Evolutionary conservation across 2,329 filamentous ascomycete species (phyloP).

Genomic region (Fusarium sp.): DNA sequence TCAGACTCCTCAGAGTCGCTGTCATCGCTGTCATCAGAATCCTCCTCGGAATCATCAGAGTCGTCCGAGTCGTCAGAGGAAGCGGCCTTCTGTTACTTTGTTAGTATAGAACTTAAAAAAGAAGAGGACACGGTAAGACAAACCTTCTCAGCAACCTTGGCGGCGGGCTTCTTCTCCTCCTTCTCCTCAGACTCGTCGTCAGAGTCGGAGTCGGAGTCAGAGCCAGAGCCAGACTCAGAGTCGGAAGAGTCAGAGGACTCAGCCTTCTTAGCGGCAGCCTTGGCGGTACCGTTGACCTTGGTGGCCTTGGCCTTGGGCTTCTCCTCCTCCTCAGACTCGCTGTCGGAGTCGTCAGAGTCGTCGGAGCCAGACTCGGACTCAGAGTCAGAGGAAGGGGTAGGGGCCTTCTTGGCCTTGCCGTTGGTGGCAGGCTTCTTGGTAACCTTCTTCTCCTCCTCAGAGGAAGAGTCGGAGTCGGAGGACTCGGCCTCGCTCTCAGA

Average conservation of each 20-base stretch:
- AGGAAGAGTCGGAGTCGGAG: slow-evolving; percentile 47
- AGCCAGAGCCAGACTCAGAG: slow-evolving; percentile 48
- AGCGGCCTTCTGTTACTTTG: slow-evolving; percentile 40
- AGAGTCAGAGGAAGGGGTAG: slow-evolving; percentile 42
- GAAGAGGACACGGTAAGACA: slow-evolving; percentile 15
- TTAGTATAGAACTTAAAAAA: slow-evolving; percentile 19
- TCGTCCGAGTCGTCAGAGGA: slow-evolving; percentile 45
- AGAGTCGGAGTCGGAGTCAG: slow-evolving; percentile 42
- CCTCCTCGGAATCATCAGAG: slow-evolving; percentile 49
- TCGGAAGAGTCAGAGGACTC: slow-evolving; percentile 46
- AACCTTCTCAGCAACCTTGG: slow-evolving; percentile 49
- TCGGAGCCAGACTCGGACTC: slow-evolving; percentile 47
- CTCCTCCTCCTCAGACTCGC: slow-evolving; percentile 48
- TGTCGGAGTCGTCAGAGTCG: slow-evolving; percentile 48
- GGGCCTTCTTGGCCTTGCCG: slow-evolving; percentile 45
- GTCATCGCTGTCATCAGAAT: slow-evolving; percentile 43
- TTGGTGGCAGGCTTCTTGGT: slow-evolving; percentile 49
- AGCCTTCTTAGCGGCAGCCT: slow-evolving; percentile 38
- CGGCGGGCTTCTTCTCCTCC: slow-evolving; percentile 42
- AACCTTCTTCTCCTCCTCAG: slow-evolving; percentile 51
- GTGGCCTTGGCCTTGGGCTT: slow-evolving; percentile 46
- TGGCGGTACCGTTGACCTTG: slow-evolving; percentile 42
- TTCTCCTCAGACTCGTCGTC: slow-evolving; percentile 52
- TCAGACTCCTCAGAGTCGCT: slow-evolving; percentile 51
- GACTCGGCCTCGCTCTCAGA: slow-evolving; percentile 52